Base-by-base conservation (phyloP, 306 rosid genomes). In the Clitoria ternatea region DNA sequence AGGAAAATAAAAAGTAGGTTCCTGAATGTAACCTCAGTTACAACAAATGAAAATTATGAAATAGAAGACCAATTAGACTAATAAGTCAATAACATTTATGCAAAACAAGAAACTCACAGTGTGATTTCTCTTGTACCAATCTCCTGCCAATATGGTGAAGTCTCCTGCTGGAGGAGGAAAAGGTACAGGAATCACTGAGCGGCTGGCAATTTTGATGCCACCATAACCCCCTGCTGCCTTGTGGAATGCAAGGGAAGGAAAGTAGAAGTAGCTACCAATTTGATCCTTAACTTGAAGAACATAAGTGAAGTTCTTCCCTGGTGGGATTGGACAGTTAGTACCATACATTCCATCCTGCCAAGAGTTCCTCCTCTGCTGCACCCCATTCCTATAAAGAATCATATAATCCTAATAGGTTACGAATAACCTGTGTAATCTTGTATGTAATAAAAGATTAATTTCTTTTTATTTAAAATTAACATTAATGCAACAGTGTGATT, bases 301-400 rank as follows among this genome's bases (percentile, higher is more conserved):
- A 71, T 86, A 90, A 69, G 98, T 90, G 62, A 92, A 92, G 81
- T 92, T 92, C 72, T 68, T 48, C 23, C 98, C 97, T 7, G 98
- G 87, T 62, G 93, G 93, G 32, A 92, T 90, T 62, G 97, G 93
- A 62, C 98, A 92, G 39, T 86, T 92, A 27, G 98, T 92, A 15
- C 98, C 96, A 71, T 82, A 86, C 8, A 90, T 91, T 68, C 98
- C 98, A 83, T 92, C 98, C 35, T 92, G 91, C 92, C 96, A 92
- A 40, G 97, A 88, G 80, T 92, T 92, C 69, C 98, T 90, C 66
- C 89, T 85, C 77, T 92, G 97, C 73, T 88, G 89, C 65, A 92
- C 86, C 15, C 97, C 98, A 75, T 92, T 88, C 98, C 98, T 92
- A 45, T n/a, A 18, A 56, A 68, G 3, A 71, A 70, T 50, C 57